These are phyloP conservation scores for Diaporthe sp. DNA, from an alignment of 2,329 filamentous ascomycete species.

Conservation along the genomic window DNA sequence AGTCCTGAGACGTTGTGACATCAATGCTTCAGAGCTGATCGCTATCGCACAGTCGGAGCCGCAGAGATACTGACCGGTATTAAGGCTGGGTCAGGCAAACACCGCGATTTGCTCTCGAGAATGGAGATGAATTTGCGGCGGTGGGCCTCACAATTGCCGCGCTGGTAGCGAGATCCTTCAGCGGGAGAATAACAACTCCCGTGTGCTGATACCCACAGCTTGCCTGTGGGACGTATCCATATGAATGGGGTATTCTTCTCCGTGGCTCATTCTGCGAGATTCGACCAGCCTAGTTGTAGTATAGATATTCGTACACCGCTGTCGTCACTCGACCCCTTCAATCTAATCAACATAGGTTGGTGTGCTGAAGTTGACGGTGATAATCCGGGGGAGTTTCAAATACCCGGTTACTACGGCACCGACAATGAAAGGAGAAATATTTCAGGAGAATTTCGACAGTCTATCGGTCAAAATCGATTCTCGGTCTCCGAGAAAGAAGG, in stretches of 20 bases:
- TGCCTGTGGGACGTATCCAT: not conserved
- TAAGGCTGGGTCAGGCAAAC: not conserved
- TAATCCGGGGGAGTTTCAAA: not conserved
- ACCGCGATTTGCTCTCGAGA: not conserved
- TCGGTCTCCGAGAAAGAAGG: not conserved
- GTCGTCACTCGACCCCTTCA: not conserved
- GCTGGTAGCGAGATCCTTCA: not conserved
- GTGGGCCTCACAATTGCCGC: not conserved
- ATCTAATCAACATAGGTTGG: conserved; percentile 1
- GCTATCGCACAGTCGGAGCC: not conserved
- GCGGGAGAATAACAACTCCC: conserved; percentile 5
- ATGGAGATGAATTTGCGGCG: not conserved
- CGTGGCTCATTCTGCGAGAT: conserved; percentile 13
- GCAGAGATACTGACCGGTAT: conserved; percentile 3
- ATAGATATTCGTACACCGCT: conserved; percentile 4
- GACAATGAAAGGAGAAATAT: not conserved
- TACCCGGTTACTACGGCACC: not conserved
- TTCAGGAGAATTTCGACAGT: not conserved
- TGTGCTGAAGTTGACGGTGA: conserved; percentile 9
- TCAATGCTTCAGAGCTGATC: conserved; percentile 9
- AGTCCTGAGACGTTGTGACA: conserved; percentile 1
- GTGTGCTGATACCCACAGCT: not conserved
- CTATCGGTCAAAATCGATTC: too few species aligned
- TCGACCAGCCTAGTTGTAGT: not conserved
- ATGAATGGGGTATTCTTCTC: conserved; percentile 18